Conservation (phyloP, 2,329 filamentous ascomycete species). For the Chrysoporthe deuterocubensis region DNA sequence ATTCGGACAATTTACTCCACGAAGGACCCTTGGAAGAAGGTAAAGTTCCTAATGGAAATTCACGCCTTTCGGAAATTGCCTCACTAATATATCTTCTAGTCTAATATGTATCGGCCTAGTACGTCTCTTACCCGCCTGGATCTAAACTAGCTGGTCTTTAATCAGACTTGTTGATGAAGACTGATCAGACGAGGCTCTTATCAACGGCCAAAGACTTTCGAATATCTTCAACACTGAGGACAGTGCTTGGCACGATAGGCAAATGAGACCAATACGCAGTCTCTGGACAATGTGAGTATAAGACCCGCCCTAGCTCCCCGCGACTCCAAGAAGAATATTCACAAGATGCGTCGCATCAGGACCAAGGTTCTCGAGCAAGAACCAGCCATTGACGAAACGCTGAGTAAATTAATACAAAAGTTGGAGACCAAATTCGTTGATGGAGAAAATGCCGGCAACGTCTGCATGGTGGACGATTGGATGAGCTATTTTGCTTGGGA, state of each 20-base stretch:
- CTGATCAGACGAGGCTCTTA: conserved; percentile 15
- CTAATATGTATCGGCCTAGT: conserved; percentile 20
- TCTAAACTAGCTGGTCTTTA: not conserved
- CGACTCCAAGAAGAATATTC: not conserved
- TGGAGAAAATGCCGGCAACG: conserved; percentile 1
- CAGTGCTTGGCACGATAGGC: conserved; percentile 20
- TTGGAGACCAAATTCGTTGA: conserved; percentile 16
- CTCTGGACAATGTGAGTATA: conserved; percentile 19
- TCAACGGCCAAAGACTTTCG: conserved; percentile 15
- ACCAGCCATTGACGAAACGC: conserved; percentile 13
- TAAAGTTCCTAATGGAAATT: not conserved
- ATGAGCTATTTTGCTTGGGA: conserved; percentile 18
- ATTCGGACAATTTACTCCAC: conserved; percentile 24
- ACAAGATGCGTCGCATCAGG: not conserved
- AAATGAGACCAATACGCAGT: conserved; percentile 22
- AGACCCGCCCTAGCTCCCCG: not conserved
- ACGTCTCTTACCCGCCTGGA: not conserved
- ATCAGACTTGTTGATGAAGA: not conserved
- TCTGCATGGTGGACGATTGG: conserved; percentile 22
- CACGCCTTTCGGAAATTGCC: not conserved
- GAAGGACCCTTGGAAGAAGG: conserved; percentile 17
- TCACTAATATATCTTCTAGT: conserved; percentile 4
- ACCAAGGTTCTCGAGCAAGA: conserved; percentile 19
- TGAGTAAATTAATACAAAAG: conserved; percentile 13
- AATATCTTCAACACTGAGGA: conserved; percentile 23